Evolutionary conservation across 805 yeast species (phyloP).

Genomic region (Kluyveromyces starmeri): DNA sequence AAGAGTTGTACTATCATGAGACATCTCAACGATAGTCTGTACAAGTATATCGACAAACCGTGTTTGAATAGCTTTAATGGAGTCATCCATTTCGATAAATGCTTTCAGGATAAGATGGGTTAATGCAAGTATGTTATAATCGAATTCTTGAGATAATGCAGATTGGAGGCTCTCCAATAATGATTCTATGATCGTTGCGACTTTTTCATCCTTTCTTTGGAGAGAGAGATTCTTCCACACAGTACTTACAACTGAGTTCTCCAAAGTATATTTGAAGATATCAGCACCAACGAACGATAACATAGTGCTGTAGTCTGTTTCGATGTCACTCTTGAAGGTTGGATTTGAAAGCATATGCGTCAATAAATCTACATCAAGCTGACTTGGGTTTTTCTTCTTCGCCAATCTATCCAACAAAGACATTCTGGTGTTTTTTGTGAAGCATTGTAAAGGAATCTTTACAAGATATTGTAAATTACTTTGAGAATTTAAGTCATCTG

Average conservation of each 20-base stretch:
- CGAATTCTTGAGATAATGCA: not conserved
- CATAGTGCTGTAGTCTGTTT: slow-evolving; percentile 30
- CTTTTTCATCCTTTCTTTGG: slow-evolving; percentile 30
- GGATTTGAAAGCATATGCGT: slow-evolving; percentile 39
- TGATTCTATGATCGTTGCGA: slow-evolving; percentile 11
- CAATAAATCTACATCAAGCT: slow-evolving; percentile 21
- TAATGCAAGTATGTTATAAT: not conserved
- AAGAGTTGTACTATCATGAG: not conserved
- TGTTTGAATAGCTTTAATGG: not conserved
- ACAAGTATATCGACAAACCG: not conserved
- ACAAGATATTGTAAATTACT: slow-evolving; percentile 8
- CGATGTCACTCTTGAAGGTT: slow-evolving; percentile 45
- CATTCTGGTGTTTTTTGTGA: slow-evolving; percentile 29
- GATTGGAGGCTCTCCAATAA: not conserved
- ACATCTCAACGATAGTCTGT: not conserved
- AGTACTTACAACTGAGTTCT: slow-evolving; percentile 25
- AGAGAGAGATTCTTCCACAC: slow-evolving; percentile 36
- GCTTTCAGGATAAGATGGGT: not conserved
- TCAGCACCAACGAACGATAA: slow-evolving; percentile 9
- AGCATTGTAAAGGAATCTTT: slow-evolving; percentile 44
- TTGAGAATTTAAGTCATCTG: slow-evolving; percentile 7
- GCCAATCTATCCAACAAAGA: slow-evolving; percentile 21
- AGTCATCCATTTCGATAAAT: not conserved
- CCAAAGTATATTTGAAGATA: slow-evolving; percentile 10
- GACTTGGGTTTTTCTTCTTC: slow-evolving; percentile 5